Evolutionary conservation across 306 rosid genomes (phyloP), one percentile per base, ranked within the genome.

Genomic region (Notholithocarpus densiflorus): DNA sequence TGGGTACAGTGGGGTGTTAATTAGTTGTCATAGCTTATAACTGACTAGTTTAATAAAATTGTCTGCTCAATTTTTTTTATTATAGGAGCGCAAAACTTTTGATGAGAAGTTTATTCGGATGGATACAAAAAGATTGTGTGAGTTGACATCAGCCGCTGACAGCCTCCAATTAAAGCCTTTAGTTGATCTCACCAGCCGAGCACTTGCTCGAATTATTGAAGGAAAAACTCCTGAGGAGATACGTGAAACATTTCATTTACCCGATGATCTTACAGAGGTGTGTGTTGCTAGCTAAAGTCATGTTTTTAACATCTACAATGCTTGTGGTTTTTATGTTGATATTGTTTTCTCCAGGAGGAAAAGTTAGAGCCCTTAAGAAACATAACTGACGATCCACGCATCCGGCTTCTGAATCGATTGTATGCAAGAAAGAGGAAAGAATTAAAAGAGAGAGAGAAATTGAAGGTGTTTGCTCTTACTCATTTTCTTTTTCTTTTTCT

Each of bases 201-300:
- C 98, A 71, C 97, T 93, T 82, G 98, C 98, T 40, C 93, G 93
- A 74, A 93, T 91, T 74, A 91, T 93, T 80, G 98, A 93, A 87
- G 98, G 98, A 75, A 93, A 93, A 84, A 82, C 98, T 26, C 93
- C 98, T 4, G 93, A 93, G 86, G 97, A 93, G 88, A 93, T 93
- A 51, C 90, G 98, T 21, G 95, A 91, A 81, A 89, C 97, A 66
- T 93, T 93, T 89, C 97, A 93, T 82, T 82, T 93, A 79, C 97
- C 98, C 24, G 98, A 93, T 81, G 98, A 93, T 68, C 97, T 93
- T 34, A 93, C 98, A 4, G 96, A 94, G 97, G 98, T 90, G 71
- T 74, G 87, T 77, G 64, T 77, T 77, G 68, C 71, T 76, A 56
- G 61, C 40, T 6, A 65, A 77, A 77, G 48, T 75, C 55, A 53